Evolutionary conservation across 768 basidiomycete genomes (phyloP).

Genomic region (Tulasnella sp.): DNA sequence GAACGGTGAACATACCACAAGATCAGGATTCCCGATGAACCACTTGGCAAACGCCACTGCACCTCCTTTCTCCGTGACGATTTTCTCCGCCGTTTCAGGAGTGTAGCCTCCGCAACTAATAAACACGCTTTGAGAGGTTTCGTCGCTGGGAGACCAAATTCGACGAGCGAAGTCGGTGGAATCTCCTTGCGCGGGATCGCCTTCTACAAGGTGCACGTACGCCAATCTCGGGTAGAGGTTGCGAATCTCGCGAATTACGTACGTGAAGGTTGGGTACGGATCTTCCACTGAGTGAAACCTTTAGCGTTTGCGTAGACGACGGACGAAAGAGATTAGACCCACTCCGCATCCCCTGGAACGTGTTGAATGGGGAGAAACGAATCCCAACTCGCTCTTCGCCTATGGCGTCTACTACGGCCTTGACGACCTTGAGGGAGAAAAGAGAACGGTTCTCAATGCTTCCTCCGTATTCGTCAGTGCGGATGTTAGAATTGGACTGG

Average conservation of each 20-base stretch:
- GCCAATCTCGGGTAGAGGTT: constrained; percentile 32
- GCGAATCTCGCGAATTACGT: constrained; percentile 39
- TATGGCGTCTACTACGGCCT: constrained; percentile 39
- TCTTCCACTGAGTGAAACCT: constrained; percentile 27
- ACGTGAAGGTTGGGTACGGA: constrained; percentile 42
- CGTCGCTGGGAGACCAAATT: constrained; percentile 2
- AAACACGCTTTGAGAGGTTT: neutral
- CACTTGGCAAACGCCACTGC: neutral
- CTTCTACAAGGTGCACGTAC: constrained; percentile 41
- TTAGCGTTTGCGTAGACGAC: constrained; percentile 18
- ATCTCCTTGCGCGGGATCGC: constrained; percentile 17
- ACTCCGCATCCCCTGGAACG: constrained; percentile 1
- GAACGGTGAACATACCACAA: neutral
- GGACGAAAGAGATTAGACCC: neutral
- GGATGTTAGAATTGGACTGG: constrained; percentile 42
- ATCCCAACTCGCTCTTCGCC: constrained; percentile 45
- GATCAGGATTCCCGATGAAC: constrained; percentile 9
- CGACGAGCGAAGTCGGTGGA: constrained; percentile 11
- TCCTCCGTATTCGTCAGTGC: constrained; percentile 60
- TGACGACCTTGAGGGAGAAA: constrained; percentile 45
- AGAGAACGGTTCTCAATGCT: constrained; percentile 46
- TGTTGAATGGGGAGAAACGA: constrained; percentile 40
- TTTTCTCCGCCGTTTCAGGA: neutral
- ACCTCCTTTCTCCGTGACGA: neutral
- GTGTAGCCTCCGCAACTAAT: constrained; percentile 1